Evolutionary conservation across 2,329 filamentous ascomycete species (phyloP), one percentile per base, ranked within the genome.

Genomic region (Colletotrichum sp.): DNA sequence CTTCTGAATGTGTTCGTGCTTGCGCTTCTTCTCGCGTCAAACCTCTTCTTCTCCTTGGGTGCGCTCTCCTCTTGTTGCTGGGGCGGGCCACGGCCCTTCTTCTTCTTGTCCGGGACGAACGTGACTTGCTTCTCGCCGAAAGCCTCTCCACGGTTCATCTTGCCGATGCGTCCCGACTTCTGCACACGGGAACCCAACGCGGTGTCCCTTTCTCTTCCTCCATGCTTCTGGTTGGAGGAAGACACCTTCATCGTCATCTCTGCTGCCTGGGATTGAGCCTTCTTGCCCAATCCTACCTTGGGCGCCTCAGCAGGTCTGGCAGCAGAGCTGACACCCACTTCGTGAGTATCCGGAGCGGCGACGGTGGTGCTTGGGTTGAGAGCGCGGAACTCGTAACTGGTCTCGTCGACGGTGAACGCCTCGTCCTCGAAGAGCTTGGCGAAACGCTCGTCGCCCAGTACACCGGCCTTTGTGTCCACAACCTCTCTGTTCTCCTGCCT

Each of bases 361-460:
- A 74, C 71, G 32, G 67, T 81, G 6, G 95, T 97, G 84, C 95
- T 98, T 6, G 97, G 95, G 82, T 99, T 99, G 85, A 98, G 92
- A 61, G 93, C 90, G 74, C 93, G 91, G 88, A 98, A 99, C 83
- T 98, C 96, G 80, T 92, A 90, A 77, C 94, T 97, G 52, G 87
- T 93, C 86, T 99, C 97, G 83, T 99, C 96, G 74, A 99, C 94
- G 80, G 91, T 91, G 84, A 98, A 98, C 73, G 98, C 96, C 80
- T 96, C 94, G 83, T 98, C 95, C 82, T 98, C 93, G 86, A 98
- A 99, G 76, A 99, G 86, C 79, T 93, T 92, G 79, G 90, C 90
- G 90, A 99, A 98, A 87, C 97, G 96, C 66, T 92, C 90, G 83
- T 99, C 97, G 74, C 91, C 92, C 69, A 99, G 91, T 43, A 98